These are phyloP conservation scores for Epithele typhae DNA, from an alignment of 768 basidiomycete genomes.

Conservation along the genomic window DNA sequence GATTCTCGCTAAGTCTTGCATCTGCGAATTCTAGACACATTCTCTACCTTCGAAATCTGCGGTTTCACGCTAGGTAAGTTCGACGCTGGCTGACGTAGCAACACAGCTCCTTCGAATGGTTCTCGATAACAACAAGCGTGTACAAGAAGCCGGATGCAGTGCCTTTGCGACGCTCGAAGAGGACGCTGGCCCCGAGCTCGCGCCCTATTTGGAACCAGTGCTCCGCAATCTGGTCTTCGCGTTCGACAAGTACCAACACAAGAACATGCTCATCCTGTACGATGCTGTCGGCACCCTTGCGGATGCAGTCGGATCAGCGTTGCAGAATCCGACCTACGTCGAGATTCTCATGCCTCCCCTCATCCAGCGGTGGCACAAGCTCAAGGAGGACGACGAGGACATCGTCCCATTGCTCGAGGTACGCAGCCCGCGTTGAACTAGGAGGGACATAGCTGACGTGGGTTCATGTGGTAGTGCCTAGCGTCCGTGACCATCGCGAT, in stretches of 20 bases:
- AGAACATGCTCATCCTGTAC: conserved; percentile 97
- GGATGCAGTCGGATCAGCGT: conserved; percentile 87
- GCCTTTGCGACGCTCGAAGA: conserved; percentile 99
- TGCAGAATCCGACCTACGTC: conserved; percentile 83
- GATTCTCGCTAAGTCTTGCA: too few relatives aligned
- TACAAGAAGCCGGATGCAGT: conserved; percentile 98
- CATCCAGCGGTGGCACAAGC: conserved; percentile 82
- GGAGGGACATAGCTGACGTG: too few relatives aligned
- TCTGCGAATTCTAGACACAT: too few relatives aligned
- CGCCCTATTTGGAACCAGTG: conserved; percentile 93
- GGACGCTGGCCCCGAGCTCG: conserved; percentile 86
- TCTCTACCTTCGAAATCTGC: too few relatives aligned
- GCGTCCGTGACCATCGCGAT: conserved; percentile 97
- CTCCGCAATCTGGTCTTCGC: conserved; percentile 93
- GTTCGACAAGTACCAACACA: conserved; percentile 98
- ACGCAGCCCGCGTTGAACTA: conserved; percentile 5
- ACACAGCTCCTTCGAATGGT: conserved; percentile 94
- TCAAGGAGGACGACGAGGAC: conserved; percentile 89
- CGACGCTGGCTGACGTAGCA: background rate
- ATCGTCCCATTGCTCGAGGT: conserved; percentile 96
- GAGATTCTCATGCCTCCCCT: conserved; percentile 97
- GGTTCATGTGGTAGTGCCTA: conserved; percentile 60
- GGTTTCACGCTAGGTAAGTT: too few relatives aligned
- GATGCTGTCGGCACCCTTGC: conserved; percentile 99
- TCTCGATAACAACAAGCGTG: conserved; percentile 96